Evolutionary conservation across 192 early-diverging fungal genomes (phyloP), one percentile per base, ranked within the genome.

Genomic region (Entomortierella lignicola): DNA sequence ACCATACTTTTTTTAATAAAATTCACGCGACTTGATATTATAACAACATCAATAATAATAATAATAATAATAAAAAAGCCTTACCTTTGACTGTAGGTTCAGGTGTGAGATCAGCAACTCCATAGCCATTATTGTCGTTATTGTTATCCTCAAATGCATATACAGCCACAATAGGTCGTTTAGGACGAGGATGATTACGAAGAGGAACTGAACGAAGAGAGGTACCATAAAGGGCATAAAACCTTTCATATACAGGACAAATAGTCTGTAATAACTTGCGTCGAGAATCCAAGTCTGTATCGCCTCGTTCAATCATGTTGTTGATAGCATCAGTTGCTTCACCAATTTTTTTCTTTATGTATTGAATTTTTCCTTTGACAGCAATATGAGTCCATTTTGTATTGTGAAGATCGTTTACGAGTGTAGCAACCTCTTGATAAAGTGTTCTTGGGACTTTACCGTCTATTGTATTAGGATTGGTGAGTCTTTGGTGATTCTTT

Each of bases 341-440:
- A n/a, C 27, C 26, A 27, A 50, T 50, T n/a, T 50, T 44, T 31
- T 61, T 44, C 31, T 37, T 61, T 6, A 29, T n/a, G 43, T 61
- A 61, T 31, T n/a, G 39, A 48, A 61, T 27, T 18, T 50, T 61
- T 20, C 43, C 47, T 44, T 61, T 50, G 25, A 61, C 44, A 18
- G 42, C 18, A 2, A 25, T 44, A 4, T 15, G 5, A 61, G 37
- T 41, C 60, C 60, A 61, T 1, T n/a, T 27, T 31, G 44, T 50
- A 6, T 26, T 44, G 39, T 44, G 25, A 17, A 47, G 30, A 23
- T 50, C 31, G 18, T 61, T 61, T 2, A 60, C 60, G 18, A 25
- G 29, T 25, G 5, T 20, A 25, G 60, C 60, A 17, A 50, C 50
- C 44, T 61, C 60, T 23, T 31, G 37, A n/a, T 50, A 20, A 18